These are phyloP conservation scores for Aspergillus hiratsukae DNA, from an alignment of 2,329 filamentous ascomycete genomes.

Conservation along the genomic window DNA sequence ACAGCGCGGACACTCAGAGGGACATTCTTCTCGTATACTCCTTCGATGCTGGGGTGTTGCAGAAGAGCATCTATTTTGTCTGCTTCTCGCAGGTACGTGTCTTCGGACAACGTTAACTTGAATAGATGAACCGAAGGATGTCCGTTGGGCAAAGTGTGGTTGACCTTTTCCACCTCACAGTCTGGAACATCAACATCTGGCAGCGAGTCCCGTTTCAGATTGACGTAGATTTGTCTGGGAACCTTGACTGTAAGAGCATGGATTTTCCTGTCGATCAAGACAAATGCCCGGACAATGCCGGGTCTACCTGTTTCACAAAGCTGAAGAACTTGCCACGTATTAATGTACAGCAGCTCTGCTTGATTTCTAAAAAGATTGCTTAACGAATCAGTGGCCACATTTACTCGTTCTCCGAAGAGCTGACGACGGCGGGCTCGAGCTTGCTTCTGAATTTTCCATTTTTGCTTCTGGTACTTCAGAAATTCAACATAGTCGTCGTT, in stretches of 20 bases:
- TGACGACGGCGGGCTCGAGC: constrained; percentile 80
- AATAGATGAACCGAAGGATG: constrained; percentile 92
- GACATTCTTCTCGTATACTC: constrained; percentile 92
- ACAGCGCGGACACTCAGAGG: constrained; percentile 82
- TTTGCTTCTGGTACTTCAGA: constrained; percentile 91
- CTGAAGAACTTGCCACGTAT: constrained; percentile 92
- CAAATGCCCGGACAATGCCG: constrained; percentile 81
- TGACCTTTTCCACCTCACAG: constrained; percentile 88
- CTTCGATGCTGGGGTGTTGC: constrained; percentile 90
- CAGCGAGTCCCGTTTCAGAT: constrained; percentile 79
- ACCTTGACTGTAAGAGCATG: constrained; percentile 86
- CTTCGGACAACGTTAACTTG: constrained; percentile 85
- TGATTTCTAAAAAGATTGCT: constrained; percentile 83
- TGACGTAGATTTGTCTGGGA: constrained; percentile 83
- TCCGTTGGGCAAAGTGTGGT: constrained; percentile 87
- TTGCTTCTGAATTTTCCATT: constrained; percentile 97
- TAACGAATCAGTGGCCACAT: constrained; percentile 56
- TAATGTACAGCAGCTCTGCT: constrained; percentile 82
- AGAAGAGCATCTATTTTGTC: constrained; percentile 79
- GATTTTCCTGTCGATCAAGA: constrained; percentile 89
- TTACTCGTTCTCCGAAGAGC: constrained; percentile 80
- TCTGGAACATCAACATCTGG: constrained; percentile 83
- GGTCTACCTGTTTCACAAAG: constrained; percentile 76
- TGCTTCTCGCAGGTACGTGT: constrained; percentile 77
- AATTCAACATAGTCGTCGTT: constrained; percentile 84